phyloP scores from a whole-genome alignment of 2,329 filamentous ascomycete species.

The Chaetomiaceae sp. region DNA sequence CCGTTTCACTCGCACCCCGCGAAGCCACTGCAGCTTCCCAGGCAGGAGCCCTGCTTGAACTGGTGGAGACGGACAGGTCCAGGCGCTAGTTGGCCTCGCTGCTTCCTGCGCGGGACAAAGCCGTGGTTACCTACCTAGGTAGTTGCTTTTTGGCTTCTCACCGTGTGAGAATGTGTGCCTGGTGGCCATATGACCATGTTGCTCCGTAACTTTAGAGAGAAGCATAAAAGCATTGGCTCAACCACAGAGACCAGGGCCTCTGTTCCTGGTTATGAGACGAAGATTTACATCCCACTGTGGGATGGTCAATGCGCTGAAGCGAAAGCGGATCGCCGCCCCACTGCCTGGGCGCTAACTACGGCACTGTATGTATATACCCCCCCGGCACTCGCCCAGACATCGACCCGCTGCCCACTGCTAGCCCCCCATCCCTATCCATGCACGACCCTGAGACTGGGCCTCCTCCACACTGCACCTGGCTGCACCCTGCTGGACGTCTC shows the following conservation, averaged over 20 bases:
- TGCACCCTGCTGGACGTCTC: background rate
- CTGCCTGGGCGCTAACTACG: conserved; percentile 7
- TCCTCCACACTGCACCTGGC: background rate
- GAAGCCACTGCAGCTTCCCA: background rate
- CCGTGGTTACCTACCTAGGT: too few species aligned
- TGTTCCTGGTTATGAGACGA: too few species aligned
- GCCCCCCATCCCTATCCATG: too few species aligned
- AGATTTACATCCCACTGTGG: too few species aligned
- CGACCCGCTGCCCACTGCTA: background rate
- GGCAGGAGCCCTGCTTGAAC: background rate
- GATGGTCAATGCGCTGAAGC: background rate
- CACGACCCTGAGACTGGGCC: background rate
- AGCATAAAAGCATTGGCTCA: too few species aligned
- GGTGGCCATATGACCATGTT: too few species aligned
- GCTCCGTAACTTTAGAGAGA: too few species aligned
- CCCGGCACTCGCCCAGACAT: conserved; percentile 8
- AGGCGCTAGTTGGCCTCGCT: background rate
- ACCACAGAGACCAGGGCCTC: too few species aligned
- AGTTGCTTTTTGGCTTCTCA: too few species aligned
- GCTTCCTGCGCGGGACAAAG: background rate
- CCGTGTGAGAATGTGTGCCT: too few species aligned
- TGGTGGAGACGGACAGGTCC: background rate
- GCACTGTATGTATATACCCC: background rate
- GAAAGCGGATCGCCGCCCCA: background rate
- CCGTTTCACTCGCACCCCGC: background rate